Evolutionary conservation across 306 rosid genomes (phyloP).

Genomic region (Fragaria nilgerrensis): DNA sequence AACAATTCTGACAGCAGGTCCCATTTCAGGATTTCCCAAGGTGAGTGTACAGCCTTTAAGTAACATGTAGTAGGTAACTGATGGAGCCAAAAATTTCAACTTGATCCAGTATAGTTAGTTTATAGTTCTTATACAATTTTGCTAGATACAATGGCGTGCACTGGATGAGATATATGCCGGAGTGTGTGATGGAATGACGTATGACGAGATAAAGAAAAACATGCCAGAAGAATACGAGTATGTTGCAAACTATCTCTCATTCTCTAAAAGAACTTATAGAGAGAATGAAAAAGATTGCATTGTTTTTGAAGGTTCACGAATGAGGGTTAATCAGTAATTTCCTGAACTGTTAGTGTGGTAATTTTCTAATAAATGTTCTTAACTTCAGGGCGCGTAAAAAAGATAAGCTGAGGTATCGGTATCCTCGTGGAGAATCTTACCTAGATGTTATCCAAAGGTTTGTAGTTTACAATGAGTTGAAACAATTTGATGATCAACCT

Average conservation of each 20-base stretch:
- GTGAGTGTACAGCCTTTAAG: constrained; percentile 38
- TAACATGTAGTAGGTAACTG: not conserved
- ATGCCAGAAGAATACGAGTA: constrained; percentile 97
- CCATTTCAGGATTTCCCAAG: constrained; percentile 92
- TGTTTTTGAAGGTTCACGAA: not conserved
- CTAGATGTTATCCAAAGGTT: constrained; percentile 98
- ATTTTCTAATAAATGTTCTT: not conserved
- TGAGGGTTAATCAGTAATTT: not conserved
- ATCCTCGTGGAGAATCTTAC: constrained; percentile 99
- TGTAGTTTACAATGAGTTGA: constrained; percentile 9
- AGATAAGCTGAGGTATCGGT: constrained; percentile 94
- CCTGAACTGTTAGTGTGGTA: not conserved
- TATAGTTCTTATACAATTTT: constrained; percentile 18
- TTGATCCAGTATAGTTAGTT: constrained; percentile 3
- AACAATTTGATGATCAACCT: constrained; percentile 5
- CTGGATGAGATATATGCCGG: constrained; percentile 92
- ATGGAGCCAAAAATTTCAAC: constrained; percentile 9
- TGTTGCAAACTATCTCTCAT: constrained; percentile 36
- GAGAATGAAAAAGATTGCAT: not conserved
- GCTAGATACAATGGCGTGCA: constrained; percentile 99
- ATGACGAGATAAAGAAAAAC: constrained; percentile 92
- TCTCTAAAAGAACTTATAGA: not conserved
- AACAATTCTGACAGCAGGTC: constrained; percentile 85
- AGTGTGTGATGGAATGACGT: constrained; percentile 96
- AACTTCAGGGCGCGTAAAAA: constrained; percentile 74